Base-by-base conservation (phyloP, 768 basidiomycete genomes). In the Phanerochaete sordida region DNA sequence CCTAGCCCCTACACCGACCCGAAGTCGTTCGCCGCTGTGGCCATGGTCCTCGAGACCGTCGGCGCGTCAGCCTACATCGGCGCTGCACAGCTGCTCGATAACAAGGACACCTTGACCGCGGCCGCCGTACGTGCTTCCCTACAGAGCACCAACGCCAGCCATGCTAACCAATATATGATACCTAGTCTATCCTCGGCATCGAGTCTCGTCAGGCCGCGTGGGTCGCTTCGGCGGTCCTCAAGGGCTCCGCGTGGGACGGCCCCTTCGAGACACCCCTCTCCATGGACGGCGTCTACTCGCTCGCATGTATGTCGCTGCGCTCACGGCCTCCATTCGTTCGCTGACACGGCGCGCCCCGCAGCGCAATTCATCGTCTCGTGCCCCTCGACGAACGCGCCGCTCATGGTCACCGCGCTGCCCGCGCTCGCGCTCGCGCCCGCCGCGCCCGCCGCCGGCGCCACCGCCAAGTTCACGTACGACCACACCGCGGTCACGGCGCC, bases 11-110 rank as follows among this genome's bases (percentile, higher is more conserved):
- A 76, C 68, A 74, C 74, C 37, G 78, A 79, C 65, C 71, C 76
- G 31, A 60, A 66, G 4, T 72, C 76, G 21, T 85, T 85, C 72
- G 68, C 76, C 37, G 74, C 73, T 13, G 66, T 80, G 16, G 75
- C 81, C 24, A 74, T 74, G 60, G 68, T 79, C 56, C 69, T 86
- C 43, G 84, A 87, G 73, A 75, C 77, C 30, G 80, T 88, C 45
- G 78, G 76, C 11, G 76, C 79, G 3, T 78, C 82, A 7, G 84
- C 85, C 5, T 88, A 86, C 67, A 76, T 81, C 58, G 88, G 88
- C 19, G 81, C 81, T 1, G 73, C 81, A 1, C 73, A 75, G 19
- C 74, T 72, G 62, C 69, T 84, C 58, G 45, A 65, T 21, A 68
- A 74, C 60, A 65, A 79, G 70, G 73, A 73, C 27, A 82, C 81